These are phyloP conservation scores for Eimeria sp. DNA, from an alignment of 169 alveolate species.

Conservation along the genomic window DNA sequence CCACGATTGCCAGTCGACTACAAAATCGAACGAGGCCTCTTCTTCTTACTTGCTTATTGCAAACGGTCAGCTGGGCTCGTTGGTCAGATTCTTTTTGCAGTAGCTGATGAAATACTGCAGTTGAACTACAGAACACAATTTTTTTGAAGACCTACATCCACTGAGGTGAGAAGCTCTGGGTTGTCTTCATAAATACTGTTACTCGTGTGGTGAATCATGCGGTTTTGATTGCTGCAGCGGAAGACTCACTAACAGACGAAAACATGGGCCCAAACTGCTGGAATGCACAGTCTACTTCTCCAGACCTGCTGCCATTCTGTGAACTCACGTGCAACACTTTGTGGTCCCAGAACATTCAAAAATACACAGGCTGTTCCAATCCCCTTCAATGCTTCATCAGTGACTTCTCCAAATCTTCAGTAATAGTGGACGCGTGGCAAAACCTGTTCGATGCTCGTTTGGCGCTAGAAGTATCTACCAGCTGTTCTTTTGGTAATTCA, in stretches of 20 bases:
- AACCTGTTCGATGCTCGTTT: neutral
- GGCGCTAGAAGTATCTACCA: conserved; percentile 21
- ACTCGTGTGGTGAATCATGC: neutral
- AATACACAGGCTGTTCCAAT: neutral
- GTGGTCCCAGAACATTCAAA: conserved; percentile 30
- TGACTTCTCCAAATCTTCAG: conserved; percentile 1
- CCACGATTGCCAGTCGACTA: neutral
- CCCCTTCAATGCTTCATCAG: conserved; percentile 33
- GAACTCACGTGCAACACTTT: conserved; percentile 20
- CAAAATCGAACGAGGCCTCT: neutral
- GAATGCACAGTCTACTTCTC: conserved; percentile 13
- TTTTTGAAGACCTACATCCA: neutral
- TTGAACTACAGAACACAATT: neutral
- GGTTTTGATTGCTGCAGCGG: conserved; percentile 11
- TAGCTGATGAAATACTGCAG: neutral
- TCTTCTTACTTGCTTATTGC: conserved; percentile 21
- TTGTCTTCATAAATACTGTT: neutral
- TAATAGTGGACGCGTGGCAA: neutral
- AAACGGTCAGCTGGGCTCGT: conserved; percentile 3
- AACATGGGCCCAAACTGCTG: conserved; percentile 60
- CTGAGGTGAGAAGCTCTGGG: neutral
- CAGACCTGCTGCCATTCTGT: conserved; percentile 8
- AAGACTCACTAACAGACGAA: neutral
- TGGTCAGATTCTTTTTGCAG: neutral
- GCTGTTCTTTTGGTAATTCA: conserved; percentile 43